Evolutionary conservation across 2,329 filamentous ascomycete genomes (phyloP), one percentile per base, ranked within the genome.

Genomic region (Xylariaceae sp.): DNA sequence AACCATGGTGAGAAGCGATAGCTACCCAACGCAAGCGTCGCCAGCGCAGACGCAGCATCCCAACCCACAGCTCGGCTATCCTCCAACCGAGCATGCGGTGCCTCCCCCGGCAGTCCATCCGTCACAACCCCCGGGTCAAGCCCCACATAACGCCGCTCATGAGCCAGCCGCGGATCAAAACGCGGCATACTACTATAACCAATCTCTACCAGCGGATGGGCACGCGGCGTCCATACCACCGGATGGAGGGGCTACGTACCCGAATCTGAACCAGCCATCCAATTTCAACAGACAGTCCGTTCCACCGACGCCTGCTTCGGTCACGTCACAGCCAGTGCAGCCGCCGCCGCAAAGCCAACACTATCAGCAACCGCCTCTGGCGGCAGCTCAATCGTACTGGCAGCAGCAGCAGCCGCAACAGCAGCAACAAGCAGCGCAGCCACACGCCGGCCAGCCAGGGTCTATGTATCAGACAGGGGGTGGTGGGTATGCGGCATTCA

Each of bases 131-230:
- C 65, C 61, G 33, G 63, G 55, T 47, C 59, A 68, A 62, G 60
- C 62, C 17, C 67, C 60, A 33, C 58, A 57, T 51, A 64, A 56
- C 54, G 61, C 55, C 63, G 62, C 60, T n/a, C 50, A 47, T 18
- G 66, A 67, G 39, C 62, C 68, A 31, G 64, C 68, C 34, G 56
- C 57, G 56, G 83, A 87, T 53, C 74, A 80, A 1, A 80, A 75
- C 53, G 73, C 78, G 11, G 75, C 77, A 10, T 86, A 81, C 61
- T 88, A 87, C 66, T 83, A 81, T 61, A 76, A 71, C 57, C 67
- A 70, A 51, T 69, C 72, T 45, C 70, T 61, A 54, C 65, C 58
- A 38, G 64, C 66, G 36, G 66, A 69, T 31, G 70, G 63, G 40
- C 69, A 64, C 66, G 66, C 59, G 65, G 73, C 73, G 2, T 71